phyloP scores from a whole-genome alignment of 1,139 yeast species.

The Meyerozyma smithsonii region DNA sequence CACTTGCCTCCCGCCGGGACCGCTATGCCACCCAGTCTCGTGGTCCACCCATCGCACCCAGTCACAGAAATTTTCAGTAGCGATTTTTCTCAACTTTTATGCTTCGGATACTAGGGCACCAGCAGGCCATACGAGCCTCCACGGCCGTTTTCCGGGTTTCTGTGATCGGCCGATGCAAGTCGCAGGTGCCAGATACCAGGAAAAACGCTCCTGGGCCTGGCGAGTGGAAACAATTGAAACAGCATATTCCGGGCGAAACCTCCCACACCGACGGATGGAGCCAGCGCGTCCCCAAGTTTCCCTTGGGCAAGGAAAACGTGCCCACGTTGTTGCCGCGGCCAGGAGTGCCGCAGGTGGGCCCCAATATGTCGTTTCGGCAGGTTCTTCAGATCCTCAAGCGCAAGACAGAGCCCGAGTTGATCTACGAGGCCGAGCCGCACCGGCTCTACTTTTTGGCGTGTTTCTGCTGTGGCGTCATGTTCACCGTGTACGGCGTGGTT shows the following conservation, averaged over 20 bases:
- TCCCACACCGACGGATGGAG: constrained; percentile 42
- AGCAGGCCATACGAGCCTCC: background rate
- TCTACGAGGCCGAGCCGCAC: constrained; percentile 84
- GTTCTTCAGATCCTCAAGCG: constrained; percentile 57
- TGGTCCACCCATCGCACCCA: background rate
- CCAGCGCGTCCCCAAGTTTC: constrained; percentile 59
- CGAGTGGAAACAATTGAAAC: constrained; percentile 44
- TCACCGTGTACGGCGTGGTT: constrained; percentile 64
- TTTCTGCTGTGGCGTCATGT: constrained; percentile 63
- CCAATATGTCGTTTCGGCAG: constrained; percentile 54
- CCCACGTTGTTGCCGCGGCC: constrained; percentile 72
- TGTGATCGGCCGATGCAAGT: constrained; percentile 12
- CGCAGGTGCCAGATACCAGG: constrained; percentile 24
- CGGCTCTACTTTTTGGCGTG: constrained; percentile 67
- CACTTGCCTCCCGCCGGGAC: too few species aligned
- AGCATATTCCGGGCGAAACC: constrained; percentile 60
- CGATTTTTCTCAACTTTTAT: background rate
- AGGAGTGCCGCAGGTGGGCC: constrained; percentile 68
- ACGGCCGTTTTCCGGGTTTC: background rate
- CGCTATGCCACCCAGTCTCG: too few species aligned
- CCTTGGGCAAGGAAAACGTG: constrained; percentile 59
- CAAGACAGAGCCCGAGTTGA: constrained; percentile 62
- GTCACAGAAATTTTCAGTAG: background rate
- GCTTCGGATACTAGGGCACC: background rate
- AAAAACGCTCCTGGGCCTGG: constrained; percentile 23